Evolutionary conservation across 352 stramenopile genomes (phyloP).

Genomic region (Paralagenidium karlingii): DNA sequence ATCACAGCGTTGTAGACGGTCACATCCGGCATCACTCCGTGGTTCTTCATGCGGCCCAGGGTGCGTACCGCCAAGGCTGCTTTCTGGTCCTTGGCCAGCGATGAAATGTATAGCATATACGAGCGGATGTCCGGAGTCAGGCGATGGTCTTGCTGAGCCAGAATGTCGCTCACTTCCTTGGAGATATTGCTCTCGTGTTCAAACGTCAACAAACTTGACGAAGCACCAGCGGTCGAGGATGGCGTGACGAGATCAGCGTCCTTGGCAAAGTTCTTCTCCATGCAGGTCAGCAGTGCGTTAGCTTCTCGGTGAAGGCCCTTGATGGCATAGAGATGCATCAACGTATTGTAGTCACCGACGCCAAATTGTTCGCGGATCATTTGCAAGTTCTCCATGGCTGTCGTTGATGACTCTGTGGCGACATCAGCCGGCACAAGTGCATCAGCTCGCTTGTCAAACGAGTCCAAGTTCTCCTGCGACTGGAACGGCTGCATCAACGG

Average conservation of each 20-base stretch:
- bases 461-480: constrained; percentile 7
- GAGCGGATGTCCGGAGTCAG: constrained; percentile 40
- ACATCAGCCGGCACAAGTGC: too few species aligned
- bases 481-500: constrained; percentile 22
- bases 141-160: too few species aligned
- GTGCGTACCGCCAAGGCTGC: constrained; percentile 43
- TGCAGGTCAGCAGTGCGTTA: constrained; percentile 53
- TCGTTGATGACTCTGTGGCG: too few species aligned
- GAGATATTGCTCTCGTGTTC: constrained; percentile 26
- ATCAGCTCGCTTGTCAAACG: constrained; percentile 6
- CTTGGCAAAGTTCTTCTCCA: constrained; percentile 45
- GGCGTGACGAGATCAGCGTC: neutral
- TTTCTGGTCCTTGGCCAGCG: constrained; percentile 28
- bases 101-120: constrained; percentile 71
- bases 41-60: constrained; percentile 71
- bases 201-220: constrained; percentile 20
- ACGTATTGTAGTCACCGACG: constrained; percentile 64
- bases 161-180: constrained; percentile 30
- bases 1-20: constrained; percentile 73
- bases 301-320: constrained; percentile 43
- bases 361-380: too few species aligned
- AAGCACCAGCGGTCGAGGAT: constrained; percentile 5
- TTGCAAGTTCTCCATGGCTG: too few species aligned
- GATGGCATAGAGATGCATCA: constrained; percentile 56
- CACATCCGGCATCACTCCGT: constrained; percentile 36